phyloP scores from a whole-genome alignment of 1,139 yeast species.

The Blastobotrys capitulatus region DNA sequence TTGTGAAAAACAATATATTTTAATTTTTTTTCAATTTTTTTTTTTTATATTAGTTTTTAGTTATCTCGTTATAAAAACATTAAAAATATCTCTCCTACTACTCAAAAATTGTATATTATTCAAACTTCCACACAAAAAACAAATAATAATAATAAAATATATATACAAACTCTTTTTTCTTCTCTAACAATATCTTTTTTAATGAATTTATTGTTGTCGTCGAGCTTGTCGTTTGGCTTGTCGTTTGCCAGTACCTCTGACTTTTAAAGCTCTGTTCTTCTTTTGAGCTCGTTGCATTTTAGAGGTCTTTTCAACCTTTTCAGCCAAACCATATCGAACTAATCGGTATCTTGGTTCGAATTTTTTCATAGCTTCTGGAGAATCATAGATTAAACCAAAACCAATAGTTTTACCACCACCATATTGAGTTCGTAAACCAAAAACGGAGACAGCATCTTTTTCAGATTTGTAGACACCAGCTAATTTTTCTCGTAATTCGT shows the following conservation, averaged over 20 bases:
- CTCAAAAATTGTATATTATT: too few species aligned
- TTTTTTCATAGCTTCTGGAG: constrained; percentile 95
- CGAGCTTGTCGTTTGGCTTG: constrained; percentile 59
- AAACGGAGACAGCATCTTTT: constrained; percentile 97
- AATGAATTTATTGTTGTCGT: constrained; percentile 1
- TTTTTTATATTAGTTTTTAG: too few species aligned
- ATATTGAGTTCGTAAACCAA: constrained; percentile 98
- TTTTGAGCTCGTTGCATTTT: constrained; percentile 99
- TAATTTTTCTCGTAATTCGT: constrained; percentile 96
- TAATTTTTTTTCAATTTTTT: too few species aligned
- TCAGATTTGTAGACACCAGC: constrained; percentile 97
- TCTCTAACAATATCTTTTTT: not conserved
- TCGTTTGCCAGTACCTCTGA: constrained; percentile 96
- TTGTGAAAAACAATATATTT: too few species aligned
- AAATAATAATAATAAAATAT: too few species aligned
- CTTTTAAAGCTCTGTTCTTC: constrained; percentile 99
- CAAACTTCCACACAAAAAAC: too few species aligned
- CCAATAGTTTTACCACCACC: constrained; percentile 99
- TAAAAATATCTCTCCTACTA: too few species aligned
- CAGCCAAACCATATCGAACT: constrained; percentile 98
- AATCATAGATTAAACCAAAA: constrained; percentile 98
- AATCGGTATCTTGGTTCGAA: constrained; percentile 99
- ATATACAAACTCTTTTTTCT: not conserved
- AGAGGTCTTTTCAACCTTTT: constrained; percentile 93
- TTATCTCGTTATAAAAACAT: too few species aligned